phyloP scores from a whole-genome alignment of 106 monocot species.

The Phalaenopsis equestris region DNA sequence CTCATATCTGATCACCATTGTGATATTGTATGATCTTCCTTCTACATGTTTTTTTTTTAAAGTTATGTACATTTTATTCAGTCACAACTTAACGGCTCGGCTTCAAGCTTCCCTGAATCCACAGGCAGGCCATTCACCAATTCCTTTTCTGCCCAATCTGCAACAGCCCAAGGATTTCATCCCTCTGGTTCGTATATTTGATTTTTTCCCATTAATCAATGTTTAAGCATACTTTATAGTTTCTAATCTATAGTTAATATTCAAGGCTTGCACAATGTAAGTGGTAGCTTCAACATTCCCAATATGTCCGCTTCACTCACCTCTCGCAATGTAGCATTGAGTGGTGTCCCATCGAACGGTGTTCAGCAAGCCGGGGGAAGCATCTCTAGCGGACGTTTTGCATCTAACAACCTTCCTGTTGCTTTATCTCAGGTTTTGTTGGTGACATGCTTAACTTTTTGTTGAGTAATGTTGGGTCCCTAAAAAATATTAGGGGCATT shows the following conservation, averaged over 20 bases:
- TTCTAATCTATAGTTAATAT: constrained; percentile 28
- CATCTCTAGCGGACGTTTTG: constrained; percentile 51
- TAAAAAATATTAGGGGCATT: background rate
- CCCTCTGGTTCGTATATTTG: constrained; percentile 44
- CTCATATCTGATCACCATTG: background rate
- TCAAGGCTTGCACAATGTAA: constrained; percentile 73
- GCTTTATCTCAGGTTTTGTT: constrained; percentile 67
- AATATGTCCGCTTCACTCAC: constrained; percentile 71
- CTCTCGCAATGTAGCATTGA: constrained; percentile 50
- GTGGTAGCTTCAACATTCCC: constrained; percentile 48
- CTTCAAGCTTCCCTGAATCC: constrained; percentile 71
- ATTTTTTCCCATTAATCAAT: background rate
- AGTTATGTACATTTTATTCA: background rate
- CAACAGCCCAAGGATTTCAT: constrained; percentile 60
- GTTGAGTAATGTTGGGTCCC: background rate
- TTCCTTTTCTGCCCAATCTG: constrained; percentile 77
- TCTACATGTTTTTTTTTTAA: background rate
- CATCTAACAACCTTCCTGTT: constrained; percentile 61
- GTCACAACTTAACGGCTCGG: constrained; percentile 11
- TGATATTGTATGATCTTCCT: background rate
- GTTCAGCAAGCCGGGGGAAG: constrained; percentile 68
- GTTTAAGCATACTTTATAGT: background rate
- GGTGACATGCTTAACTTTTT: background rate
- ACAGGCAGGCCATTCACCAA: constrained; percentile 53
- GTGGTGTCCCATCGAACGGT: constrained; percentile 59